Base-by-base conservation (phyloP, 2,329 filamentous ascomycete genomes). In the Fusarium gaditjirri region DNA sequence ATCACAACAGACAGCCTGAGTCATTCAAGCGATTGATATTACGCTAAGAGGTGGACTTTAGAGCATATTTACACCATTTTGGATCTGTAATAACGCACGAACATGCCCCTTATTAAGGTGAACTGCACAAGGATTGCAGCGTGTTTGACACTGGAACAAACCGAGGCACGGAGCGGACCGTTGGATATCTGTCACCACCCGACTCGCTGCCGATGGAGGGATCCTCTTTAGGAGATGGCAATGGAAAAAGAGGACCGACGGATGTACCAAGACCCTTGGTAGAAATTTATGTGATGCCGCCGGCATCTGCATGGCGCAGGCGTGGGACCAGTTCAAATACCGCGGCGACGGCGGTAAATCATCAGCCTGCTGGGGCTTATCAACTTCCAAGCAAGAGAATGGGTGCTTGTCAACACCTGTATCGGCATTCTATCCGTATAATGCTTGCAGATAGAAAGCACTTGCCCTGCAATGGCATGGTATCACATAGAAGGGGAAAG, bases 311-410 rank as follows among this genome's bases (percentile, higher is more conserved):
- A 58, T 52, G 44, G 49, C 44, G 49, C 60, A 62, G 65, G 50
- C 63, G 65, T 65, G 61, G 70, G 54, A 57, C 68, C 47, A 60
- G 47, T 59, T 54, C 53, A 72, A 41, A 50, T 44, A 68, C 59
- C 61, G 64, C 64, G 70, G 61, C 64, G 65, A 71, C 62, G 52
- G 61, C 59, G 61, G 72, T 68, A 75, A 58, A 67, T 70, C 68
- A 66, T 54, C 44, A 54, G 75, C 68, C 67, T 66, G 58, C 64
- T 46, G 39, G 47, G 44, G 53, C 46, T 43, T 38, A 61, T 65
- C 41, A 65, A 31, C 33, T 31, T 29, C 35, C 23, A 19, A 27
- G 49, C 49, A 39, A 39, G 33, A 29, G 25, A n/a, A 21, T n/a
- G 33, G 10, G 19, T 27, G 23, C 49, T 53, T 25, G 19, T 27